phyloP scores from a whole-genome alignment of 345 rosid genomes.

The Eucalyptus melliodora region DNA sequence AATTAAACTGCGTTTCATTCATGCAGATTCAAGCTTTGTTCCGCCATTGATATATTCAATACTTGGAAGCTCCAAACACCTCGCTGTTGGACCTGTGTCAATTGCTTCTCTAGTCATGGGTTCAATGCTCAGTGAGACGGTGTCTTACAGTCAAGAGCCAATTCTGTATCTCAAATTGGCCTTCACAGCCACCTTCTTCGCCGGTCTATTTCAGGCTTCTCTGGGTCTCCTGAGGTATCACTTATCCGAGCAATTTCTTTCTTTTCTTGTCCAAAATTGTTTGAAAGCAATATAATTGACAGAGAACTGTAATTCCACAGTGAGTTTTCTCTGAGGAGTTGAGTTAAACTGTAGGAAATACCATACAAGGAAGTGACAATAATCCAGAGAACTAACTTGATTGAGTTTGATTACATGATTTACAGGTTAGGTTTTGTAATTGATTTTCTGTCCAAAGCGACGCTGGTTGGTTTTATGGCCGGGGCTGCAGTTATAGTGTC shows the following conservation, averaged over 20 bases:
- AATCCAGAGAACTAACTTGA: neutral
- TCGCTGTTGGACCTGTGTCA: constrained; percentile 96
- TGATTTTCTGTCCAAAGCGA: constrained; percentile 96
- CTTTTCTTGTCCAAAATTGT: neutral
- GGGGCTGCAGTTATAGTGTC: constrained; percentile 96
- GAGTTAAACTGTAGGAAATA: neutral
- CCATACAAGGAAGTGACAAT: neutral
- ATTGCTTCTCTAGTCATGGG: constrained; percentile 98
- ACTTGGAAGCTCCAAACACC: constrained; percentile 88
- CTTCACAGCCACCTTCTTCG: constrained; percentile 94
- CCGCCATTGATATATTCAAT: constrained; percentile 85
- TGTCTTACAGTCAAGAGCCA: constrained; percentile 50
- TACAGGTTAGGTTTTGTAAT: constrained; percentile 89
- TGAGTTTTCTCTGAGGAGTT: neutral
- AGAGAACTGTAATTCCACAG: neutral
- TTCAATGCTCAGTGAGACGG: constrained; percentile 75
- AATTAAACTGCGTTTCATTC: neutral
- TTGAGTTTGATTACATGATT: neutral
- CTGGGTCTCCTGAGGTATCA: constrained; percentile 74
- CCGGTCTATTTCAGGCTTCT: constrained; percentile 90
- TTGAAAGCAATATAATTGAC: neutral
- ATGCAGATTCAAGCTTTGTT: constrained; percentile 97
- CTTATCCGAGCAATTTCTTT: neutral
- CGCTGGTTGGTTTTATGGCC: constrained; percentile 91
- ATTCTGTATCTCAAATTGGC: constrained; percentile 72